Evolutionary conservation across 768 basidiomycete genomes (phyloP).

Genomic region (Dentipellis sp.): DNA sequence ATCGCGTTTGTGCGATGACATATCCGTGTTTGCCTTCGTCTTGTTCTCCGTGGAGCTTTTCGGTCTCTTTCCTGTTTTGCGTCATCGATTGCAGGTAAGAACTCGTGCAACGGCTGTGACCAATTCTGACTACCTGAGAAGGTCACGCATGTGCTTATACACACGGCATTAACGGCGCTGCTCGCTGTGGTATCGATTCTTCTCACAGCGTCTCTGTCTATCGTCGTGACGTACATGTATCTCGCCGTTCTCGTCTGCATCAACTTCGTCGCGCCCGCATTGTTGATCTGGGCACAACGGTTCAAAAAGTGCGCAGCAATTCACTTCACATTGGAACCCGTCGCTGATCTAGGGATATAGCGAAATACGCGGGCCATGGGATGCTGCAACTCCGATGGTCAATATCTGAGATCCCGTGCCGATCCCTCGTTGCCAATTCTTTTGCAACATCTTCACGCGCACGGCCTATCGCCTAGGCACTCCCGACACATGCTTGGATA

Average conservation of each 20-base stretch:
- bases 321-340: not conserved
- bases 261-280: conserved; percentile 63
- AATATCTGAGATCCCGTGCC: not conserved
- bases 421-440: not conserved
- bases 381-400: conserved; percentile 59
- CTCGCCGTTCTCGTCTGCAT: conserved; percentile 40
- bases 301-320: conserved; percentile 72
- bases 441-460: not conserved
- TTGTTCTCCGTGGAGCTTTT: conserved; percentile 78
- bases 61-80: conserved; percentile 75
- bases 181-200: conserved; percentile 41
- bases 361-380: conserved; percentile 87
- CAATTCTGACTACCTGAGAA: conserved; percentile 19
- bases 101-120: conserved; percentile 10
- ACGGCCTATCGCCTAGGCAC: not conserved
- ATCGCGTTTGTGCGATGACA: conserved; percentile 75
- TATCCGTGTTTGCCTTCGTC: conserved; percentile 83
- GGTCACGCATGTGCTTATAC: conserved; percentile 38
- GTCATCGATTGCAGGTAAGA: conserved; percentile 59
- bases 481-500: too few relatives aligned
- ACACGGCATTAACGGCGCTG: conserved; percentile 41
- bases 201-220: conserved; percentile 46
- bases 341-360: conserved; percentile 28
- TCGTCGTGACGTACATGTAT: conserved; percentile 44
- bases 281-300: conserved; percentile 77